These are phyloP conservation scores for Scleromitrula shiraiana DNA, from an alignment of 2,329 filamentous ascomycete genomes.

Conservation along the genomic window DNA sequence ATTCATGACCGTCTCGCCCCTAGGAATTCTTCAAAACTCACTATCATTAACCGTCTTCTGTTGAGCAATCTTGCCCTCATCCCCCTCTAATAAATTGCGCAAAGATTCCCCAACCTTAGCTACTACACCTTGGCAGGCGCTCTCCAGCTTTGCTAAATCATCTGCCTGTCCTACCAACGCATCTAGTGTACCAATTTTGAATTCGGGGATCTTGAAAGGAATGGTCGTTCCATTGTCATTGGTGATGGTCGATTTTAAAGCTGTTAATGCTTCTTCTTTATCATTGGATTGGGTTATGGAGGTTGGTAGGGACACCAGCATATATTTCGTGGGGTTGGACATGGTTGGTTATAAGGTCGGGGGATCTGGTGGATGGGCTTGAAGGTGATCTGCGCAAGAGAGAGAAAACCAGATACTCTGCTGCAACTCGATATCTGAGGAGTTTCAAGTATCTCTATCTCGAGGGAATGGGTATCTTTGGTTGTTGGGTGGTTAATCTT, in stretches of 20 bases:
- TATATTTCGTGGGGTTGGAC: slow-evolving; percentile 51
- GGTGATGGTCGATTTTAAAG: slow-evolving; percentile 64
- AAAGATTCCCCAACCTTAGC: slow-evolving; percentile 56
- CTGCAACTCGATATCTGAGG: no score
- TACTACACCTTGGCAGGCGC: slow-evolving; percentile 71
- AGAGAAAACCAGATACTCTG: no score
- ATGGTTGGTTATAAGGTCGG: no score
- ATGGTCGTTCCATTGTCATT: slow-evolving; percentile 68
- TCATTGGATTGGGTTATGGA: slow-evolving; percentile 77
- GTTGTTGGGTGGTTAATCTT: neutral
- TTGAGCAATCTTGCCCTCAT: slow-evolving; percentile 55
- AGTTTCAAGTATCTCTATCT: no score
- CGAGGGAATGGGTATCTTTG: no score
- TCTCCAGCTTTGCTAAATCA: slow-evolving; percentile 82
- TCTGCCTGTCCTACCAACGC: slow-evolving; percentile 93
- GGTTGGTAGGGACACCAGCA: slow-evolving; percentile 82
- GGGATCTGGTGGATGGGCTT: no score
- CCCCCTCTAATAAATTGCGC: slow-evolving; percentile 27
- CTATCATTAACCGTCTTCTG: slow-evolving; percentile 75
- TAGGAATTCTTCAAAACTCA: slow-evolving; percentile 40
- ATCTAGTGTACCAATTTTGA: slow-evolving; percentile 97
- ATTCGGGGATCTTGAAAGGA: slow-evolving; percentile 78
- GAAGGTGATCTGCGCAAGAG: no score
- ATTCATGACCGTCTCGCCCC: neutral
- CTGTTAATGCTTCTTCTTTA: slow-evolving; percentile 70